Evolutionary conservation across 768 basidiomycete genomes (phyloP), one percentile per base, ranked within the genome.

Genomic region (Lentinula sp.): DNA sequence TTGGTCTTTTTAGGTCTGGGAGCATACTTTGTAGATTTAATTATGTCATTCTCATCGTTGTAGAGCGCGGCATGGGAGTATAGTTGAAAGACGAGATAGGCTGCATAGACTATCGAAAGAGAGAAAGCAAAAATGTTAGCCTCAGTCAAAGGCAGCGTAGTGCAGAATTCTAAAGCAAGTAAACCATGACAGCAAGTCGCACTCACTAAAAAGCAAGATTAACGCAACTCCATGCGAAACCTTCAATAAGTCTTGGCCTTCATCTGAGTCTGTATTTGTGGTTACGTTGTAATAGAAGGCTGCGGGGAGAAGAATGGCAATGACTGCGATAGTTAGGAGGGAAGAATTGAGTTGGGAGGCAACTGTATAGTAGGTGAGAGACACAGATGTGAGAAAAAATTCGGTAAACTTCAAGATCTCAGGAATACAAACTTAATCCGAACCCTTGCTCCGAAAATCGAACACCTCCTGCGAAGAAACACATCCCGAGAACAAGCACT

Each of bases 331-430:
- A 28, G 83, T 88, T 58, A 93, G 74, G 8, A 93, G 71, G 1
- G 91, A 91, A 0, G 87, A 84, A 70, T 92, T 90, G 43, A 90
- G 68, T 68, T 91, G 89, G 8, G 84, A 82, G 0, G 89, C 75
- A 62, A 77, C 81, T 81, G 63, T 28, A 4, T 43, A 16, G 7
- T 2, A n/a, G 5, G 11, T 11, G 10, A 40, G 40, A 9, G 8
- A 62, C 10, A 62, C 10, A 32, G 39, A 50, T 16, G 37, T 31
- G 9, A 23, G 3, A 7, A 31, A 4, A 34, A n/a, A 4, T 10
- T 21, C 1, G 45, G 15, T 16, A 11, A 28, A 35, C 11, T 52
- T 15, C 78, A 52, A 81, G 78, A 45, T 77, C 42, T 10, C 5
- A 8, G 37, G 67, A 4, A 11, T 3, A 9, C 66, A 80, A 56